Evolutionary conservation across 495 filamentous ascomycete genomes (phyloP), one percentile per base, ranked within the genome.

Genomic region (Penicillium nucicola): DNA sequence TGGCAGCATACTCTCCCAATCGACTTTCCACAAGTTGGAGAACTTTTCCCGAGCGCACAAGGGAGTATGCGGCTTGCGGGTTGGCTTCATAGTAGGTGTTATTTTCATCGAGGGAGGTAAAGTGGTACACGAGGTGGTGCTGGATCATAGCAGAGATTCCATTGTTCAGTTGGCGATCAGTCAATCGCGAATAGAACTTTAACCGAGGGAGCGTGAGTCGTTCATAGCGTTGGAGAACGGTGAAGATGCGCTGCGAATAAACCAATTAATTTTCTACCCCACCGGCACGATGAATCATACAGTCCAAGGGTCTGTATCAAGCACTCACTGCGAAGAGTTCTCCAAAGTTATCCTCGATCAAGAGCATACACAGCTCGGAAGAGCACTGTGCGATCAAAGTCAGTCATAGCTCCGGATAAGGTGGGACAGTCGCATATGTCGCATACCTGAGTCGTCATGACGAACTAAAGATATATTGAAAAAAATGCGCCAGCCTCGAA

Each of bases 261-360:
- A 18, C 42, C 9, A 17, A 39, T 55, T 11, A 56, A 41, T 17
- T 40, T 23, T 11, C 22, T 34, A 32, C 36, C 30, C 18, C 34
- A 35, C 31, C 30, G 43, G 22, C 19, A 45, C 35, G 15, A 36
- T 38, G 22, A 20, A 30, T 30, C 44, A 40, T 20, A 53, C 22
- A 52, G 36, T 22, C 36, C 18, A 8, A 41, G 28, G 13, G 28
- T 40, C 10, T 41, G 18, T 18, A 28, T 25, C 23, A 25, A 12
- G 23, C n/a, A 77, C 89, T 60, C 85, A 97, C 92, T 63, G 89
- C 88, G 42, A 89, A 87, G 22, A 98, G 79, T 61, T 95, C 88
- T 56, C 93, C 93, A 68, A 91, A 89, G 17, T 87, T 79, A 60
- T 96, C 89, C 51, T 89, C 80, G 38, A 97, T 83, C n/a, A 97